Evolutionary conservation across 106 monocot genomes (phyloP), one percentile per base, ranked within the genome.

Genomic region (Dendrobium huoshanense): DNA sequence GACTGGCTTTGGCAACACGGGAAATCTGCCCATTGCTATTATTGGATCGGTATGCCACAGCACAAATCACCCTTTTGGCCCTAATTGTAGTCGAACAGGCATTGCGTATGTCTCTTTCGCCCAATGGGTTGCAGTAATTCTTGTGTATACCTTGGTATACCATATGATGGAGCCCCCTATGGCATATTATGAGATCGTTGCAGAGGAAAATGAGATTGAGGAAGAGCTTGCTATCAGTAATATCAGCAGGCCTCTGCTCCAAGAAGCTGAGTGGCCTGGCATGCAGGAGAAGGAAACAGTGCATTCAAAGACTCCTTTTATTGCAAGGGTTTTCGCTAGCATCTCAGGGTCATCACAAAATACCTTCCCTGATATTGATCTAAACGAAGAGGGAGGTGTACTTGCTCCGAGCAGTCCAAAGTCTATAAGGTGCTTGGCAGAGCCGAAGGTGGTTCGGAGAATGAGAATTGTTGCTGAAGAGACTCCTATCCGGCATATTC

Each of bases 121-220:
- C 7, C 98, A 98, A 64, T 95, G 95, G 98, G 94, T 92, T 51
- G 85, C 98, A 0, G 98, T 98, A n/a, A 91, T 98, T 79, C 92
- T 98, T 41, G 92, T 88, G 2, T 98, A 94, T 25, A 92, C 98
- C 3, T 85, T 98, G 5, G 98, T 98, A 6, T 98, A 95, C 75
- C 98, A 98, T 81, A 98, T 98, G 91, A 98, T 98, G 98, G 98
- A 98, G 74, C 94, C 98, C 0, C 94, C 98, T 5, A 54, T 98
- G 81, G 83, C 86, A 55, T 91, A 92, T 75, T 92, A 94, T 45
- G 94, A 98, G 77, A 59, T 94, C 37, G 86, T 92, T 0, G 16
- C 81, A 0, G 85, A 90, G 25, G 87, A 29, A 43, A 83, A 77
- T 33, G 90, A 88, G 73, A 81, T 82, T 31, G 22, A 54, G 33